Evolutionary conservation across 2,329 filamentous ascomycete genomes (phyloP).

Genomic region (Cercospora sp.): DNA sequence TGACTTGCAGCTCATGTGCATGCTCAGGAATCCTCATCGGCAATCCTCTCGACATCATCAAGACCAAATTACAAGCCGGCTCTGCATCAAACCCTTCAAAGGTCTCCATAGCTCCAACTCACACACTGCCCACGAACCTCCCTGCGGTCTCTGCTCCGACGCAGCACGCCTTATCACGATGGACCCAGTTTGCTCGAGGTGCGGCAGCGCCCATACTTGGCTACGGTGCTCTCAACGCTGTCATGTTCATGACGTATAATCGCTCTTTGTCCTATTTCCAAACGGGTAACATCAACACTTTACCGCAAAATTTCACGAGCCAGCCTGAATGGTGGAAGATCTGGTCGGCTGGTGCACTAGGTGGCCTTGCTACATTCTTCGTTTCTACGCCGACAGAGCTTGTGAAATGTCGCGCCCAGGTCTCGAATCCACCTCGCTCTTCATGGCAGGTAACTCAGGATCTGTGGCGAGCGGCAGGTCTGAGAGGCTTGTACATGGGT

Average conservation of each 20-base stretch:
- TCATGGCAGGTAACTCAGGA: constrained; percentile 35
- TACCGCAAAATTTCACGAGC: constrained; percentile 13
- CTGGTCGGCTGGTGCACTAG: constrained; percentile 77
- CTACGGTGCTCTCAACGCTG: constrained; percentile 78
- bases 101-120: constrained; percentile 13
- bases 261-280: constrained; percentile 68
- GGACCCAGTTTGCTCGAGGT: constrained; percentile 51
- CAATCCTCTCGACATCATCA: constrained; percentile 70
- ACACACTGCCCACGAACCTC: background rate
- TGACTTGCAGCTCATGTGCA: constrained; percentile 8
- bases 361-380: constrained; percentile 81
- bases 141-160: background rate
- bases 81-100: constrained; percentile 20
- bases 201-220: constrained; percentile 82
- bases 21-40: constrained; percentile 71
- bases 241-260: constrained; percentile 85
- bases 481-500: constrained; percentile 76
- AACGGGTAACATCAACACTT: constrained; percentile 22
- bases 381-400: constrained; percentile 88
- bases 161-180: constrained; percentile 18
- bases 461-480: constrained; percentile 43
- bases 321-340: constrained; percentile 31
- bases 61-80: constrained; percentile 76
- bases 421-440: constrained; percentile 46
- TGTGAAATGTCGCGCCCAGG: constrained; percentile 83